Evolutionary conservation across 305 asterid genomes (phyloP).

Genomic region (Fraxinus sp.): DNA sequence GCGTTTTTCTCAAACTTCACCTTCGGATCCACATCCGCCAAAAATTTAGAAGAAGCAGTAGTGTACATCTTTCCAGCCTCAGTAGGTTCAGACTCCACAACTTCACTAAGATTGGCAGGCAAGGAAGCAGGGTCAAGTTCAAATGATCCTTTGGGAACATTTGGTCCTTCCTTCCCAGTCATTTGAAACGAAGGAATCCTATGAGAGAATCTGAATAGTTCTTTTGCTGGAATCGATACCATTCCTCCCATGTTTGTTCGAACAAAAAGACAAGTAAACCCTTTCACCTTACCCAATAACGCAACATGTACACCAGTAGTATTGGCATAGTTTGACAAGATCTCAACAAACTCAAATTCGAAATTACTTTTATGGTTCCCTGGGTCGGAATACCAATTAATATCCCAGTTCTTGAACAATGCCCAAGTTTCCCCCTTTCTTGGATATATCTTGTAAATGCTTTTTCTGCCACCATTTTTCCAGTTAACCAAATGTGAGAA

Average conservation of each 20-base stretch:
- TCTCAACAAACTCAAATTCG: constrained; percentile 12
- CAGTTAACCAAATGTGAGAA: constrained; percentile 14
- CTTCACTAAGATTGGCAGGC: neutral
- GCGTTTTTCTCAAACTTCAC: neutral
- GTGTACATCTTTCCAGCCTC: neutral
- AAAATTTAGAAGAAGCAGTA: neutral
- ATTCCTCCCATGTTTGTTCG: neutral
- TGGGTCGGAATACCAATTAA: neutral
- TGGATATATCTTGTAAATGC: constrained; percentile 5
- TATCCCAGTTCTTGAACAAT: constrained; percentile 19
- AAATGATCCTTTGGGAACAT: constrained; percentile 19
- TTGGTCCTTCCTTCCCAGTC: constrained; percentile 13
- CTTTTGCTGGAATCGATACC: constrained; percentile 6
- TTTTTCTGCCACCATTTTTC: neutral
- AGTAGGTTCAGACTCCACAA: neutral
- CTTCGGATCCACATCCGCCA: neutral
- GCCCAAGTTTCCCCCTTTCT: constrained; percentile 21
- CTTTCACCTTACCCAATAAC: constrained; percentile 7
- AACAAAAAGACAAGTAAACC: constrained; percentile 2
- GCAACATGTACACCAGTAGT: constrained; percentile 4
- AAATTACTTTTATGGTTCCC: neutral
- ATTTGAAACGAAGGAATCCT: constrained; percentile 17
- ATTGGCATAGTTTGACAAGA: constrained; percentile 11
- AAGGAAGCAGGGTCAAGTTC: constrained; percentile 21
- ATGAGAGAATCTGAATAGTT: constrained; percentile 21